These are phyloP conservation scores for Leptosphaerulina australis DNA, from an alignment of 2,329 filamentous ascomycete species.

Conservation along the genomic window DNA sequence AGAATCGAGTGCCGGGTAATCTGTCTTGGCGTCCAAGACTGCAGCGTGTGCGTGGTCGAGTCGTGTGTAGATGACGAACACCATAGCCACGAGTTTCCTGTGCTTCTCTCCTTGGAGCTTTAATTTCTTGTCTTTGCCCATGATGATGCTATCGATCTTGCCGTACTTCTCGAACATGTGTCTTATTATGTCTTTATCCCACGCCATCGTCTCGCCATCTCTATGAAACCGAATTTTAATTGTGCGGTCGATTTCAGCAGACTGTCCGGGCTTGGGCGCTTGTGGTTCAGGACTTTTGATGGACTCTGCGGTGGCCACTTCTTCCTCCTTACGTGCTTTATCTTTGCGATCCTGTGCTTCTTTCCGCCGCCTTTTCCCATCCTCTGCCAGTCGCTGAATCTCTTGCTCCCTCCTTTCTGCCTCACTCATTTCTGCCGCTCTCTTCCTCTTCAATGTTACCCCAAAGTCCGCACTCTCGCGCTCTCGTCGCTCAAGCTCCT, in stretches of 20 bases:
- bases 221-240: constrained; percentile 63
- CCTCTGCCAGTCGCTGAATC: constrained; percentile 54
- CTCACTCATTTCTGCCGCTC: constrained; percentile 52
- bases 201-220: constrained; percentile 51
- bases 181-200: constrained; percentile 57
- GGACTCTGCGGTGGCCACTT: constrained; percentile 49
- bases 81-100: constrained; percentile 59
- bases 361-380: constrained; percentile 60
- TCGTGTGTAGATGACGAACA: constrained; percentile 62
- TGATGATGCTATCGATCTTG: constrained; percentile 60
- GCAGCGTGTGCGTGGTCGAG: constrained; percentile 64
- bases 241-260: constrained; percentile 61
- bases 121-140: constrained; percentile 63
- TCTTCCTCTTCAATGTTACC: constrained; percentile 49
- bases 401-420: constrained; percentile 66
- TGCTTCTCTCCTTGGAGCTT: constrained; percentile 57
- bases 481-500: constrained; percentile 83
- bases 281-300: constrained; percentile 38
- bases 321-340: constrained; percentile 59
- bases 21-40: constrained; percentile 57
- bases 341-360: constrained; percentile 61
- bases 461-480: constrained; percentile 50
- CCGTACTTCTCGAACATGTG: constrained; percentile 61
- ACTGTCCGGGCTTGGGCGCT: constrained; percentile 39
- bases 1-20: constrained; percentile 59